Base-by-base conservation (phyloP, 192 early-diverging fungal genomes). In the Kappamyces sp. region DNA sequence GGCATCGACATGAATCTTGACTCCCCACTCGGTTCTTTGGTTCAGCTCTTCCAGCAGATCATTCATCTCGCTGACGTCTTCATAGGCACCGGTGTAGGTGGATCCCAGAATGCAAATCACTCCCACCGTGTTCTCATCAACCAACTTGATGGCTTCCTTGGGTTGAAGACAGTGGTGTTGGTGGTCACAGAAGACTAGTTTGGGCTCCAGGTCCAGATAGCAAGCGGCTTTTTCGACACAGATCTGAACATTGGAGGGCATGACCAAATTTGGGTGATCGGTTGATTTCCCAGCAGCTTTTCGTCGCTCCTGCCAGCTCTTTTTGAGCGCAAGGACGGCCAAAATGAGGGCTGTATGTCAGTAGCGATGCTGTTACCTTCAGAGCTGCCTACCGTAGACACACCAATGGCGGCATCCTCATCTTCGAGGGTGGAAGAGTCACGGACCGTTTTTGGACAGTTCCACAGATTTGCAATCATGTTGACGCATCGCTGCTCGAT, bases 101-200 rank as follows among this genome's bases (percentile, higher is more conserved):
- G 77, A 83, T 36, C 89, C 90, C 49, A 91, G 72, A 61, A 91
- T 90, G 32, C 83, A 71, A 63, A 67, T 80, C 54, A 89, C 70
- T 59, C 89, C 90, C 41, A 92, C 88, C 5, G 90, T 92, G 69
- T 92, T 92, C 61, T 91, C 90, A 65, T 92, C 88, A 32, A 86
- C 69, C 52, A 83, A 70, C 12, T 83, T 74, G 3, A 82, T 64
- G 31, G 88, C 89, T 60, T 84, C 75, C 32, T 86, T 59, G 33
- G 84, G 65, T 44, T 77, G 76, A 58, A 91, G 72, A 60, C 69
- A 80, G 49, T 79, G 77, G 40, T 66, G 66, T 37, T 70, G 67
- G 9, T 63, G 72, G 5, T 69, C 74, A 57, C 86, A 84, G 5
- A 82, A 80, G 8, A 87, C 74, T 49, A 85, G 54, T 3, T 85